Evolutionary conservation across 345 rosid genomes (phyloP), one percentile per base, ranked within the genome.

Genomic region (Populus ilicifolia): DNA sequence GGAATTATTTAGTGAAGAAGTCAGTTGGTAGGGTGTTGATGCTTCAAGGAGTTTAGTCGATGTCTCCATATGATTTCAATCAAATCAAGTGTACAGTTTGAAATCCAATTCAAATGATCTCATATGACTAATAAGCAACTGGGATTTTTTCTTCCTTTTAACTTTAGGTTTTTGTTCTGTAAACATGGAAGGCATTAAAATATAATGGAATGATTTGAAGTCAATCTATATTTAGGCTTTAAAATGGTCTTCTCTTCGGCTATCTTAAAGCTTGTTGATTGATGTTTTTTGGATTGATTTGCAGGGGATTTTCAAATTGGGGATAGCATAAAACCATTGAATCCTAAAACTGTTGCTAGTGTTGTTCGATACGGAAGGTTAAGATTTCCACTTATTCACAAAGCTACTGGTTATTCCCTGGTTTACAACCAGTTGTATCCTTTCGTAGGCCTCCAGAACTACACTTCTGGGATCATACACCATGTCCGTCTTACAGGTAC

Each of bases 231-330:
- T 44, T 13, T 13, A 44, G 50, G 17, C 50, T 13, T 0, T 44
- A 11, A 44, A 44, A 44, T 44, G 50, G 50, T 44, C 50, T 44
- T 44, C 5, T 14, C 50, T 46, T 46, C 16, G 1, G 16, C 0
- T 46, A 46, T n/a, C 6, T 23, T 43, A 16, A 3, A 41, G 25
- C 39, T 46, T 13, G 17, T 29, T 39, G 30, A 63, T 46, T 71
- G 54, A 50, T 52, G 71, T 23, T 65, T 11, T 10, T 25, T 21
- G n/a, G 67, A 44, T 38, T 39, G 71, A 70, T 80, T 67, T 67
- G 30, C 77, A 81, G 83, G 83, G 59, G 75, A 77, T n/a, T 77
- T 68, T 73, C 80, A 77, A 61, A 77, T 81, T 77, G 83, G 80
- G 23, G 52, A 67, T 20, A 73, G 67, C 67, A 25, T 80, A 18